A percentile compares a stretch with the other conserved stretches of the same genome.
phyloP scores from a whole-genome alignment of 306 rosid genomes.

The Prunus fruticosa region DNA sequence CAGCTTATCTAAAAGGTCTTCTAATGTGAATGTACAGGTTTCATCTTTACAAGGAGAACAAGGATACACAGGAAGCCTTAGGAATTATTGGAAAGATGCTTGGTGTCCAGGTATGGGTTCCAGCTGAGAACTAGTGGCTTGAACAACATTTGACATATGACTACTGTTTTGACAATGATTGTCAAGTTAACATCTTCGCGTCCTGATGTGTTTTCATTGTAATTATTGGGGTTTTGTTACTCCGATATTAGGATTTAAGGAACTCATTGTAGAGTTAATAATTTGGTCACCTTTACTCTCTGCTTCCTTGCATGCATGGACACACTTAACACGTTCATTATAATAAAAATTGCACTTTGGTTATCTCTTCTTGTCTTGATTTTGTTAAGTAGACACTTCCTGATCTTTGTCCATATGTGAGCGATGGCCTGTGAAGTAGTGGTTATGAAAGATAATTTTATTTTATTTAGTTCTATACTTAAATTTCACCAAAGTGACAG shows the following conservation, averaged over 20 bases:
- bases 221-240: not conserved
- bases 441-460: not conserved
- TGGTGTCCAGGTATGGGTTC: slow-evolving; percentile 68
- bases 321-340: not conserved
- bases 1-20: not conserved
- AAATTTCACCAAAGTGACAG: not conserved
- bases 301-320: not conserved
- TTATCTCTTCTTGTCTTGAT: not conserved
- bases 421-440: not conserved
- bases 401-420: not conserved
- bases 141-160: not conserved
- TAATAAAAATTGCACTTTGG: not conserved
- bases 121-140: not conserved
- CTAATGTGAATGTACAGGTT: slow-evolving; percentile 48
- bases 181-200: not conserved
- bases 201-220: not conserved
- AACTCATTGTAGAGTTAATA: not conserved
- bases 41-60: slow-evolving; percentile 92
- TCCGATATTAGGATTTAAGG: not conserved
- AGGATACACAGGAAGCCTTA: slow-evolving; percentile 93
- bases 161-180: not conserved
- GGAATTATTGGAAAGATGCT: slow-evolving; percentile 86
- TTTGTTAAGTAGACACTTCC: not conserved
- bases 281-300: not conserved
- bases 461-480: not conserved